Percentiles rank a stretch among this genome's conserved stretches.
Conservation (phyloP, 2,329 filamentous ascomycete species). For the Pseudocercospora musae region DNA sequence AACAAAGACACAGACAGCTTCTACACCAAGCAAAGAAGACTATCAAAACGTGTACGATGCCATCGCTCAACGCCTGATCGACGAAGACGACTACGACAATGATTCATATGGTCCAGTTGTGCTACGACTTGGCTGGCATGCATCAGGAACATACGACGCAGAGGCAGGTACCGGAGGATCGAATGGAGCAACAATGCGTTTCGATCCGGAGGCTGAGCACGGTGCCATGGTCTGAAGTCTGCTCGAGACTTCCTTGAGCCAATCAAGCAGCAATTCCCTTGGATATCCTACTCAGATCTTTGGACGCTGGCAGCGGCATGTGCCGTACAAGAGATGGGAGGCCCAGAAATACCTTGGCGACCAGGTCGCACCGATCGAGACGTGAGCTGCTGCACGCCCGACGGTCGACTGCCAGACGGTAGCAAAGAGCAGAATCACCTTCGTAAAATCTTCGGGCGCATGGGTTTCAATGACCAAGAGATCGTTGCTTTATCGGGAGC, state of each 20-base stretch:
- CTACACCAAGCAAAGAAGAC: slow-evolving; percentile 76
- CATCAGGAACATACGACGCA: slow-evolving; percentile 87
- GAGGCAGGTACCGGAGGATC: slow-evolving; percentile 84
- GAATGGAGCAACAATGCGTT: slow-evolving; percentile 97
- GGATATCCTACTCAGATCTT: slow-evolving; percentile 94
- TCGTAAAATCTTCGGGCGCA: slow-evolving; percentile 88
- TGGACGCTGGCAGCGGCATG: slow-evolving; percentile 87
- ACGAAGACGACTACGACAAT: slow-evolving; percentile 94
- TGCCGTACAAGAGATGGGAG: slow-evolving; percentile 93
- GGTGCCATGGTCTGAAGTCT: slow-evolving; percentile 81
- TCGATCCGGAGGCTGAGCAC: slow-evolving; percentile 81
- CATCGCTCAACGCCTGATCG: slow-evolving; percentile 73
- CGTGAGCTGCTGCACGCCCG: slow-evolving; percentile 80
- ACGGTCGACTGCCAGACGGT: slow-evolving; percentile 84
- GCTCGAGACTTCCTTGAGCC: slow-evolving; percentile 93
- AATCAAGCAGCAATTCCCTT: slow-evolving; percentile 84
- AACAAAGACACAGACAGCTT: slow-evolving; percentile 43
- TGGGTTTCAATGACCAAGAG: slow-evolving; percentile 97
- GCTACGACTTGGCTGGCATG: slow-evolving; percentile 89
- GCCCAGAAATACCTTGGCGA: slow-evolving; percentile 81
- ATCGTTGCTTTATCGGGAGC: slow-evolving; percentile 87
- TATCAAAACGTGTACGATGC: slow-evolving; percentile 95
- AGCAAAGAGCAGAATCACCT: slow-evolving; percentile 76
- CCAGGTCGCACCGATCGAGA: slow-evolving; percentile 82
- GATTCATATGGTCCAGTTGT: slow-evolving; percentile 93